Percentiles rank a stretch among this genome's conserved stretches.
phyloP scores from a whole-genome alignment of 2,329 filamentous ascomycete species.

The Claviceps arundinis region DNA sequence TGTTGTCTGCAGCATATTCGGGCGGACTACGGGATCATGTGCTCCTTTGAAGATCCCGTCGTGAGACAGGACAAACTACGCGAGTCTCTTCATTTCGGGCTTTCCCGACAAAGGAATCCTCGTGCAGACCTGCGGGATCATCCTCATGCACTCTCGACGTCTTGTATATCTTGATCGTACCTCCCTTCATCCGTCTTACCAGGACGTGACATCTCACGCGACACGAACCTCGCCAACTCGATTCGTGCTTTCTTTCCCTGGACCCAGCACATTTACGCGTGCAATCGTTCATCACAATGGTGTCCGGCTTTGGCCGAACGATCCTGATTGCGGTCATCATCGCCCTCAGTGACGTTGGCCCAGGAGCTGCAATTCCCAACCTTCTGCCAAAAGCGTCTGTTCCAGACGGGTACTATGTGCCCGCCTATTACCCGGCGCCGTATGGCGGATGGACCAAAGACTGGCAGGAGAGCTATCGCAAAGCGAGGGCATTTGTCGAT shows the following conservation, averaged over 20 bases:
- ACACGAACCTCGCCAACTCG: neutral
- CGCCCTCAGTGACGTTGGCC: neutral
- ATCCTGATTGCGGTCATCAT: neutral
- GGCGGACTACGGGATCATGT: neutral
- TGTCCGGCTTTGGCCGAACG: neutral
- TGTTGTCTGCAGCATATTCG: neutral
- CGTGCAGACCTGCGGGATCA: neutral
- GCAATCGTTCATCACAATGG: neutral
- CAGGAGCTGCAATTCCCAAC: neutral
- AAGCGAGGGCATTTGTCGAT: conserved; percentile 54
- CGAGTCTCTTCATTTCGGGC: neutral
- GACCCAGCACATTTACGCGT: neutral
- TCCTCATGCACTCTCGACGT: no score
- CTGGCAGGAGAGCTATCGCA: conserved; percentile 58
- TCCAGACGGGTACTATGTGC: conserved; percentile 23
- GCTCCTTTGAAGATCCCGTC: neutral
- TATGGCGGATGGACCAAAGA: conserved; percentile 56
- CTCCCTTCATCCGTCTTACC: neutral
- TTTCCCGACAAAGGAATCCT: neutral
- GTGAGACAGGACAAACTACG: neutral
- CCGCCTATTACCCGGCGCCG: conserved; percentile 57
- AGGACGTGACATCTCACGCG: neutral
- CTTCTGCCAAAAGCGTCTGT: neutral
- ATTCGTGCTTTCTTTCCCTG: no score
- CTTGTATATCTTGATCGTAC: neutral